Percentiles rank a stretch among this genome's conserved stretches.
These are phyloP conservation scores for Penicillium cosmopolitanum DNA, from an alignment of 495 filamentous ascomycete genomes.

Conservation along the genomic window DNA sequence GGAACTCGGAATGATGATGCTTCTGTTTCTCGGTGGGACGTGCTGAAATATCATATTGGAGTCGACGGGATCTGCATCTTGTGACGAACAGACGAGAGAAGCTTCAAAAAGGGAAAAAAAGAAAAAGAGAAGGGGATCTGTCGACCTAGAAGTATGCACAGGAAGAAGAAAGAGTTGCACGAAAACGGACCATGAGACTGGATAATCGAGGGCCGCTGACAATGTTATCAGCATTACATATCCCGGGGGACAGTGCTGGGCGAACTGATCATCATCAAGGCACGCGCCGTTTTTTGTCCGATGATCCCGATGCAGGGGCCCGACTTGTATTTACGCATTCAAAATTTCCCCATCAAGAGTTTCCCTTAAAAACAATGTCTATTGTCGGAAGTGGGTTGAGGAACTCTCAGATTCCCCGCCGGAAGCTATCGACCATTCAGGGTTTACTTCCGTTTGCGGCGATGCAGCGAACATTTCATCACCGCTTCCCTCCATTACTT, in stretches of 20 bases:
- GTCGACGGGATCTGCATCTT: slow-evolving; percentile 19
- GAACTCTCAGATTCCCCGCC: slow-evolving; percentile 14
- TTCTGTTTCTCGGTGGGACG: slow-evolving; percentile 5
- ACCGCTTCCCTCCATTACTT: slow-evolving; percentile 21
- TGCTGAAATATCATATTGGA: slow-evolving; percentile 25
- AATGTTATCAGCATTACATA: slow-evolving; percentile 46
- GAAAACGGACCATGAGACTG: slow-evolving; percentile 49
- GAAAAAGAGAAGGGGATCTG: slow-evolving; percentile 24
- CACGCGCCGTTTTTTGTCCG: slow-evolving; percentile 22
- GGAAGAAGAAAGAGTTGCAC: slow-evolving; percentile 28
- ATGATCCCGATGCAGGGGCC: slow-evolving; percentile 31
- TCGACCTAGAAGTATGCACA: slow-evolving; percentile 39
- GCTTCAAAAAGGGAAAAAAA: slow-evolving; percentile 13
- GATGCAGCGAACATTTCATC: slow-evolving; percentile 35
- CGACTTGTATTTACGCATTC: slow-evolving; percentile 6
- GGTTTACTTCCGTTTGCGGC: slow-evolving; percentile 34
- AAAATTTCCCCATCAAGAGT: not conserved
- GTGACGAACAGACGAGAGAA: slow-evolving; percentile 25
- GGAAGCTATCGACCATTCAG: slow-evolving; percentile 18
- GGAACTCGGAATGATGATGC: slow-evolving; percentile 1
- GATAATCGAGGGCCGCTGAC: slow-evolving; percentile 31
- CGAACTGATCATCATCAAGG: slow-evolving; percentile 18
- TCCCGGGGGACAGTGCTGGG: slow-evolving; percentile 8
- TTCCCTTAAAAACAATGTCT: slow-evolving; percentile 10
- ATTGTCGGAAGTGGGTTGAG: slow-evolving; percentile 19